Conservation (phyloP, 176 grass and related monocot species). For the Zizania latifolia region DNA sequence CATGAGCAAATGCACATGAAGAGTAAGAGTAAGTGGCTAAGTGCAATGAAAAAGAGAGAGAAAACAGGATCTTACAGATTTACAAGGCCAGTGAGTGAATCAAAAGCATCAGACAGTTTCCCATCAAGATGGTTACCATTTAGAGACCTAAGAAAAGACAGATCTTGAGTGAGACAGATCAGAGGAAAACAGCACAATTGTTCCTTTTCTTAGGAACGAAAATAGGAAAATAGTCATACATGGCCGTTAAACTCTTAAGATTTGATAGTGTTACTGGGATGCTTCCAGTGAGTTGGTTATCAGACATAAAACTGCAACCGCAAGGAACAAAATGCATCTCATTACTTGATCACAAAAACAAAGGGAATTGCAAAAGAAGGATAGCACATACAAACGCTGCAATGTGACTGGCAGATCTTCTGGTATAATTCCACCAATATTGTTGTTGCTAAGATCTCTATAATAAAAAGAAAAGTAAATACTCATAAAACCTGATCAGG, state of each 20-base stretch:
- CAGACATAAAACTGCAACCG: slow-evolving; percentile 84
- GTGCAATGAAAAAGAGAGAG: not conserved
- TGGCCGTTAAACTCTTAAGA: slow-evolving; percentile 59
- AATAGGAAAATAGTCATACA: slow-evolving; percentile 47
- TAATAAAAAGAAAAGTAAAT: slow-evolving; percentile 15
- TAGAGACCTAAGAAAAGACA: slow-evolving; percentile 61
- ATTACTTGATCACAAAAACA: not conserved
- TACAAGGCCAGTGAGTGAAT: slow-evolving; percentile 63
- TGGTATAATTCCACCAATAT: slow-evolving; percentile 72
- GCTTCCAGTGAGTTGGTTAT: slow-evolving; percentile 93
- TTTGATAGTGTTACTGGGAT: slow-evolving; percentile 85
- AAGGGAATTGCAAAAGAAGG: slow-evolving; percentile 17
- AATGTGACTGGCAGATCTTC: slow-evolving; percentile 74
- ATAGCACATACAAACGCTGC: slow-evolving; percentile 64
- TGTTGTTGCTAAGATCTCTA: slow-evolving; percentile 97
- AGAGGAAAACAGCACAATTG: not conserved
- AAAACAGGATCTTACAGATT: slow-evolving; percentile 60
- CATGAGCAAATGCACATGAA: not conserved
- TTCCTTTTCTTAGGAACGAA: not conserved
- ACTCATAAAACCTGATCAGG: not conserved
- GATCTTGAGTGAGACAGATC: slow-evolving; percentile 24
- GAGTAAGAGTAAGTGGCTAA: not conserved
- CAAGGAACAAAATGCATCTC: slow-evolving; percentile 10
- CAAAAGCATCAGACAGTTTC: slow-evolving; percentile 79
- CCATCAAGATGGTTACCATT: slow-evolving; percentile 83